Conservation (phyloP, 768 basidiomycete species). For the Lactarius evosmus region DNA sequence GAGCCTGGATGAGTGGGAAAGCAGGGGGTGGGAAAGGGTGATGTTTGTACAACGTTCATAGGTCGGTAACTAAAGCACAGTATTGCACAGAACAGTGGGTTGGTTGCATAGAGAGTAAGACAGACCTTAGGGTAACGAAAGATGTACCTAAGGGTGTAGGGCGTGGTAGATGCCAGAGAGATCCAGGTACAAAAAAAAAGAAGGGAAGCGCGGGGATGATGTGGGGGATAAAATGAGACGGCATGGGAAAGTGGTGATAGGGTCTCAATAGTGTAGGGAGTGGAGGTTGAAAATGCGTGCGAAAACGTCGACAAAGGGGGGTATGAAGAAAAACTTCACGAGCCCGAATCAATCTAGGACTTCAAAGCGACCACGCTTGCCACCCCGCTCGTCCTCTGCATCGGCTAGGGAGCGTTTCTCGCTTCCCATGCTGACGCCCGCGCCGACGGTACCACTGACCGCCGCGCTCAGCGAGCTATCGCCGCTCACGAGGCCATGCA, state of each 20-base stretch:
- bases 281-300: background rate
- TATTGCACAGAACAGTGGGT: slow-evolving; percentile 17
- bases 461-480: slow-evolving; percentile 36
- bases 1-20: slow-evolving; percentile 1
- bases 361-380: slow-evolving; percentile 43
- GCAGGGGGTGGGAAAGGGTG: background rate
- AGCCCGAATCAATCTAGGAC: slow-evolving; percentile 34
- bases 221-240: background rate
- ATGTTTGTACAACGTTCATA: slow-evolving; percentile 17
- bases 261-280: background rate
- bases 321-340: slow-evolving; percentile 1
- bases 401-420: slow-evolving; percentile 33
- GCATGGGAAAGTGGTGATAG: background rate
- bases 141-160: background rate
- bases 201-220: background rate
- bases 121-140: slow-evolving; percentile 1
- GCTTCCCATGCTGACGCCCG: slow-evolving; percentile 32
- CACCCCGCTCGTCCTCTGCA: slow-evolving; percentile 35
- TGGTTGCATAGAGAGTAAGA: slow-evolving; percentile 16
- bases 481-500: slow-evolving; percentile 67
- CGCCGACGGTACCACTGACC: slow-evolving; percentile 32
- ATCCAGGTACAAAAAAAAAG: slow-evolving; percentile 9
- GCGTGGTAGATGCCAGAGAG: slow-evolving; percentile 17
- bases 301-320: background rate
- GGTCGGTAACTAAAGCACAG: slow-evolving; percentile 10